A percentile compares a stretch with the other conserved stretches of the same genome.
Conservation (phyloP, 1,284 basidiomycete genomes). For the Rhodotorula sp. region DNA sequence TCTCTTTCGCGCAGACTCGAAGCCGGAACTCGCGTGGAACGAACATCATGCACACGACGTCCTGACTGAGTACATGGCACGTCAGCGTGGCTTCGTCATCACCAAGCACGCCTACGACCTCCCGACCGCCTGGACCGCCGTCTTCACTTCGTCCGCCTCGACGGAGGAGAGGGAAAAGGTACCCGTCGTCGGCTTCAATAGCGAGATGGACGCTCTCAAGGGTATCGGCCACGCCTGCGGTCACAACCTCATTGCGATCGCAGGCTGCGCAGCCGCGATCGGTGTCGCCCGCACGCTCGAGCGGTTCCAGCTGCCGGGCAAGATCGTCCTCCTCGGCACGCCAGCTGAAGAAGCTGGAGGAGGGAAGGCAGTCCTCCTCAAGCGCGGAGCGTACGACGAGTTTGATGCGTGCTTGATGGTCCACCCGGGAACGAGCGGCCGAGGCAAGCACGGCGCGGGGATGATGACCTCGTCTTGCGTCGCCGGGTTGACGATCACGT, state of each 20-base stretch:
- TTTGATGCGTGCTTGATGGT: conserved; percentile 78
- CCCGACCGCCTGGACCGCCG: conserved; percentile 71
- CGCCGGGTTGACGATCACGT: conserved; percentile 43
- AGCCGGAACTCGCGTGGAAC: conserved; percentile 33
- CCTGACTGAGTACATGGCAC: conserved; percentile 44
- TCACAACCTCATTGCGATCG: conserved; percentile 80
- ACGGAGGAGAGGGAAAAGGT: not conserved
- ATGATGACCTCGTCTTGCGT: conserved; percentile 44
- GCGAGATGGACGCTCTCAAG: conserved; percentile 64
- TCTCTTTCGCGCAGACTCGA: not conserved
- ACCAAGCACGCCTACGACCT: conserved; percentile 46
- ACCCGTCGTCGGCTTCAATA: conserved; percentile 56
- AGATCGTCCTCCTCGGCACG: conserved; percentile 75
- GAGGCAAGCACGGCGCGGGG: conserved; percentile 33
- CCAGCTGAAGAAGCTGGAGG: conserved; percentile 80
- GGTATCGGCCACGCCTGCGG: conserved; percentile 75
- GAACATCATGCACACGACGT: conserved; percentile 43
- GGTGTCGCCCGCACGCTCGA: conserved; percentile 67
- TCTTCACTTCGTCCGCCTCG: conserved; percentile 54
- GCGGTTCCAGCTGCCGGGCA: conserved; percentile 60
- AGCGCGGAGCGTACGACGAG: conserved; percentile 67
- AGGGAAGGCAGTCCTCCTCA: conserved; percentile 71
- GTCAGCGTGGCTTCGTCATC: conserved; percentile 45
- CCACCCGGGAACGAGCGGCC: conserved; percentile 4
- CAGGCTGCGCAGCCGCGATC: conserved; percentile 72